A percentile compares a stretch with the other conserved stretches of the same genome.
These are phyloP conservation scores for Aureobasidium zeae DNA, from an alignment of 2,329 filamentous ascomycete genomes.

Conservation along the genomic window DNA sequence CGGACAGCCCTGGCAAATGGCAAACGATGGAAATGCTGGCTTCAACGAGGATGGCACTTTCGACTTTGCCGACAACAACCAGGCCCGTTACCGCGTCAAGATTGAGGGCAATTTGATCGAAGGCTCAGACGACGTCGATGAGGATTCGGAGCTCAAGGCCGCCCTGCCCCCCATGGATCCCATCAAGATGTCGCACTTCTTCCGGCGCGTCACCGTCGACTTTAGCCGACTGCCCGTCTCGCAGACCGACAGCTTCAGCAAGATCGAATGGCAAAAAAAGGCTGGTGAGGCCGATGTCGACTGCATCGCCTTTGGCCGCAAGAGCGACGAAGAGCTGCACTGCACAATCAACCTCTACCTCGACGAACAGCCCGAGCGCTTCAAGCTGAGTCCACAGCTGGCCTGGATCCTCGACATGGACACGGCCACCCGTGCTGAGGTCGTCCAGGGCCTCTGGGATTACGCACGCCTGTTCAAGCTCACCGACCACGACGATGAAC, in stretches of 20 bases:
- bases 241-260: slow-evolving; percentile 51
- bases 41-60: slow-evolving; percentile 62
- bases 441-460: slow-evolving; percentile 89
- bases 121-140: slow-evolving; percentile 43
- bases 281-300: slow-evolving; percentile 65
- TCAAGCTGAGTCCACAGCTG: slow-evolving; percentile 65
- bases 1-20: slow-evolving; percentile 85
- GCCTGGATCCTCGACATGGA: slow-evolving; percentile 77
- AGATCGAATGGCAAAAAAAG: slow-evolving; percentile 78
- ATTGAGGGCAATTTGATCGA: slow-evolving; percentile 76
- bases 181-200: slow-evolving; percentile 55
- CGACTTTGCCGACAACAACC: slow-evolving; percentile 67
- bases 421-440: slow-evolving; percentile 78
- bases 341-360: slow-evolving; percentile 78
- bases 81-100: slow-evolving; percentile 79
- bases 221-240: slow-evolving; percentile 51
- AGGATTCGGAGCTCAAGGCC: slow-evolving; percentile 20
- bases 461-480: slow-evolving; percentile 80
- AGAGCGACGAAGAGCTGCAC: slow-evolving; percentile 85
- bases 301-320: slow-evolving; percentile 81
- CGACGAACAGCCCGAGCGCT: slow-evolving; percentile 80
- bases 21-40: slow-evolving; percentile 33
- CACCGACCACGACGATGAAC: slow-evolving; percentile 90
- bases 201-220: slow-evolving; percentile 65
- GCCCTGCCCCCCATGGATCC: slow-evolving; percentile 2